Base-by-base conservation (phyloP, 192 early-diverging fungal genomes). In the Entomortierella parvispora region DNA sequence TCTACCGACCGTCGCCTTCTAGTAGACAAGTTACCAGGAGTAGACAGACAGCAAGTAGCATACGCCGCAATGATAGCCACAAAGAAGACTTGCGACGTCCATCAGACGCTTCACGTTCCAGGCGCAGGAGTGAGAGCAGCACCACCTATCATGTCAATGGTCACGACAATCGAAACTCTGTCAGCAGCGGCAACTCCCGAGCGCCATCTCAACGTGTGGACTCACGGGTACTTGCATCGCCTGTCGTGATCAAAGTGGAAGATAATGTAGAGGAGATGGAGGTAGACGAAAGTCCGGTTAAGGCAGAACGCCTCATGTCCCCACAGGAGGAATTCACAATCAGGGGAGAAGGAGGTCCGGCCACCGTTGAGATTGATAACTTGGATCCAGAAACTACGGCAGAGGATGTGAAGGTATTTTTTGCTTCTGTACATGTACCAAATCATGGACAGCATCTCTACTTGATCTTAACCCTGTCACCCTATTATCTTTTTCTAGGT, bases 321-420 rank as follows among this genome's bases (percentile, higher is more conserved):
- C 37, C 37, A 40, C 37, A 40, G 12, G 37, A 9, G 12, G 37
- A 40, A 40, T 40, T 40, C 37, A 40, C 37, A 9, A 40, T 40
- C 12, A 40, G 32, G 29, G 28, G 14, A 33, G 60, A 71, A 9
- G 34, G 32, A 15, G 68, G 59, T 12, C 65, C 66, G 6, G 74
- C 48, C 14, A 77, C 74, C 15, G 64, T 77, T 26, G 65, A 77
- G 26, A 77, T 77, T 37, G 66, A 77, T 15, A 77, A 77, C 40
- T 42, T 77, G 59, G 74, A 77, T 28, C 66, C 60, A n/a, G 74
- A 49, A 67, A 77, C 74, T 0, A 77, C 74, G 10, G 52, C 74
- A 29, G 74, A 77, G 31, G 74, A 77, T 64, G 74, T 77, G 4
- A 68, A 77, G 66, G 74, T 68, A n/a, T n/a, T n/a, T n/a, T n/a